Conservation (phyloP, 106 monocot species). For the Vanilla planifolia region DNA sequence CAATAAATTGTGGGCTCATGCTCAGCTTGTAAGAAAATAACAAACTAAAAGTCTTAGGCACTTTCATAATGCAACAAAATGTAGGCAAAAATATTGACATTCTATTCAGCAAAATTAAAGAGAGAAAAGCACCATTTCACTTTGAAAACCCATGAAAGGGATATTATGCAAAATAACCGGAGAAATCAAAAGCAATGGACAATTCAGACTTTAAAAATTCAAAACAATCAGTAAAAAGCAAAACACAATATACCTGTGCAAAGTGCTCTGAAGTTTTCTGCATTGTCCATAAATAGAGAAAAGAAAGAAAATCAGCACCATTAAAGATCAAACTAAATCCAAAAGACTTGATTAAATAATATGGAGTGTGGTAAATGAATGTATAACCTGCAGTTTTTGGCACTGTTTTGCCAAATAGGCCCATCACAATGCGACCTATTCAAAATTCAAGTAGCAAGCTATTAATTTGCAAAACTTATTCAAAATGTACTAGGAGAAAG, state of each 20-base stretch:
- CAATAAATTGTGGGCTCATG: no score
- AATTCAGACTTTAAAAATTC: neutral
- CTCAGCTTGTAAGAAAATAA: no score
- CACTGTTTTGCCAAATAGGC: slow-evolving; percentile 81
- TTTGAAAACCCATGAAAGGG: neutral
- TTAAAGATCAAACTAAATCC: neutral
- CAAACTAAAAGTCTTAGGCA: no score
- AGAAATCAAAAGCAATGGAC: neutral
- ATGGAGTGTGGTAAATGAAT: no score
- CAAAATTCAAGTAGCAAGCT: no score
- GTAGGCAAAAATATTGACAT: no score
- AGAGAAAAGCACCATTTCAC: no score
- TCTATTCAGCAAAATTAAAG: no score
- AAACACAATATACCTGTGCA: slow-evolving; percentile 67
- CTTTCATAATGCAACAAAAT: no score
- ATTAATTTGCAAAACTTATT: neutral
- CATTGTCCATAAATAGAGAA: slow-evolving; percentile 10
- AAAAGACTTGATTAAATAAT: neutral
- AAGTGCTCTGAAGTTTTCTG: slow-evolving; percentile 95
- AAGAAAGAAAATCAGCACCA: neutral
- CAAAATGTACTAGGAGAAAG: neutral
- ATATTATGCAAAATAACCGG: neutral
- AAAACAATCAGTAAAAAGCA: no score
- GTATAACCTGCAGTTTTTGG: slow-evolving; percentile 96
- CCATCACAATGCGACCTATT: slow-evolving; percentile 77